A percentile compares a stretch with the other conserved stretches of the same genome.
phyloP scores from a whole-genome alignment of 1,139 yeast genomes.

The Candida labiduridarum region DNA sequence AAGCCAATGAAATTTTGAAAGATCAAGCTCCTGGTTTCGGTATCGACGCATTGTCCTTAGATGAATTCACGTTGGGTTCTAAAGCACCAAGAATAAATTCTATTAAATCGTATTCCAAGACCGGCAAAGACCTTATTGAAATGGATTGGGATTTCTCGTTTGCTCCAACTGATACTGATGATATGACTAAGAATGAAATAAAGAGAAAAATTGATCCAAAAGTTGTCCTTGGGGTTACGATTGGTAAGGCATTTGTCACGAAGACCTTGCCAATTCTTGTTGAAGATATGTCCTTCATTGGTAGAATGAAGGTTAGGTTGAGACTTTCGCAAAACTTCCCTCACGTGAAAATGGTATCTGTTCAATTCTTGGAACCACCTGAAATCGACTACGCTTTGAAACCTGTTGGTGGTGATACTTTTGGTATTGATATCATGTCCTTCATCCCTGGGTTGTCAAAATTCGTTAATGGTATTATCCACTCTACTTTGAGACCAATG shows the following conservation, averaged over 20 bases:
- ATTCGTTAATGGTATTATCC: constrained; percentile 71
- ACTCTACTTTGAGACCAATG: constrained; percentile 72
- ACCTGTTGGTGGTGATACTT: constrained; percentile 87
- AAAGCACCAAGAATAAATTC: constrained; percentile 76
- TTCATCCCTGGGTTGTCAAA: constrained; percentile 76
- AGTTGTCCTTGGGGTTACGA: constrained; percentile 75
- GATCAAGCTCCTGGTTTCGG: constrained; percentile 83
- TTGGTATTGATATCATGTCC: constrained; percentile 83
- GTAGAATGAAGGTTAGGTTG: constrained; percentile 68
- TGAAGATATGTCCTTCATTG: constrained; percentile 76
- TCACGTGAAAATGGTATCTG: constrained; percentile 68
- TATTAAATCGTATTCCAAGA: constrained; percentile 69
- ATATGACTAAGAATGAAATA: constrained; percentile 76
- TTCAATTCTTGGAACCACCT: constrained; percentile 77
- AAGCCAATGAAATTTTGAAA: constrained; percentile 64
- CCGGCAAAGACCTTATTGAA: constrained; percentile 66
- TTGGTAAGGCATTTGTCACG: constrained; percentile 77
- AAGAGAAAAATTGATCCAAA: constrained; percentile 74
- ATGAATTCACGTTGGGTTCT: constrained; percentile 77
- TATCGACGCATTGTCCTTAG: constrained; percentile 69
- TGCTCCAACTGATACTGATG: constrained; percentile 79
- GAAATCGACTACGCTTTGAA: constrained; percentile 74
- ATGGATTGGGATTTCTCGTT: constrained; percentile 85
- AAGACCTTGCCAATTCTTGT: constrained; percentile 75
- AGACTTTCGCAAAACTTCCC: constrained; percentile 68